Evolutionary conservation across 2,329 filamentous ascomycete genomes (phyloP).

Genomic region (Xylaria sp.): DNA sequence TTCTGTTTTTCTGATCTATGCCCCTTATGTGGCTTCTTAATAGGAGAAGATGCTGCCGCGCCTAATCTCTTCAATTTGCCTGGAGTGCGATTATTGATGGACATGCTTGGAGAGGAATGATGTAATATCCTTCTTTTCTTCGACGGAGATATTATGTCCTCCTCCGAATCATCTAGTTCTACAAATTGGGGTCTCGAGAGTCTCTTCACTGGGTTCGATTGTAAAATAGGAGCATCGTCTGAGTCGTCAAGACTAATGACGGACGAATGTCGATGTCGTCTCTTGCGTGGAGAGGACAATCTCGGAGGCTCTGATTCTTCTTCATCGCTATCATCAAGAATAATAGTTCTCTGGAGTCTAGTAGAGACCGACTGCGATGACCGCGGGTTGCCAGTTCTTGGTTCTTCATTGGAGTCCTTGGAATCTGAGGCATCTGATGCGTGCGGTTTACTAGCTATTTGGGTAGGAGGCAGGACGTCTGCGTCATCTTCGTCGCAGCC

Average conservation of each 20-base stretch:
- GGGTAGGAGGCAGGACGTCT: conserved; percentile 38
- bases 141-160: conserved; percentile 43
- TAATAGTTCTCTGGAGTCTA: conserved; percentile 42
- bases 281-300: conserved; percentile 37
- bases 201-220: conserved; percentile 30
- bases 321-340: conserved; percentile 46
- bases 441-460: conserved; percentile 20
- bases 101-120: conserved; percentile 24
- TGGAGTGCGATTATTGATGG: conserved; percentile 22
- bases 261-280: conserved; percentile 34
- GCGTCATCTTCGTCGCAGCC: conserved; percentile 42
- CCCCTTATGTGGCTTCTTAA: conserved; percentile 36
- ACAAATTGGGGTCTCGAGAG: conserved; percentile 36
- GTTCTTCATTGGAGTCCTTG: conserved; percentile 28
- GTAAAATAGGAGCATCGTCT: conserved; percentile 41
- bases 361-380: conserved; percentile 51
- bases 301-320: conserved; percentile 40
- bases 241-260: conserved; percentile 37
- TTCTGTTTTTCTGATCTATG: conserved; percentile 41
- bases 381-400: conserved; percentile 25
- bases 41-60: conserved; percentile 27
- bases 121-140: conserved; percentile 47
- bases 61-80: conserved; percentile 31
- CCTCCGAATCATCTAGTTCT: conserved; percentile 44
- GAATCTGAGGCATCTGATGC: conserved; percentile 11